These are phyloP conservation scores for Echeveria elegans DNA, from an alignment of 164 flowering plant genomes.

Conservation along the genomic window DNA sequence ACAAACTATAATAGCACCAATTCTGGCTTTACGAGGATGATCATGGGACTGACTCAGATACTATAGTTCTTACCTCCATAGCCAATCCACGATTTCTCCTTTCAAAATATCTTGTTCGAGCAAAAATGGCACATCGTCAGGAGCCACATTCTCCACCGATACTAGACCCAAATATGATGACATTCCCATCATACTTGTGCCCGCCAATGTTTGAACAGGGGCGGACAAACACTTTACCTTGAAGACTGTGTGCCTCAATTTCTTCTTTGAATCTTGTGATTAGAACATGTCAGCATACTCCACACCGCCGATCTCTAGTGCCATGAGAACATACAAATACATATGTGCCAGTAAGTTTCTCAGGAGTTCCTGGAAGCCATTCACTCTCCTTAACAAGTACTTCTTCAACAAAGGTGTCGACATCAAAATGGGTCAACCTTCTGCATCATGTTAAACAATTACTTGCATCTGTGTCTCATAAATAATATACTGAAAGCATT, in stretches of 20 bases:
- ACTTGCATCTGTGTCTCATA: slow-evolving; percentile 2
- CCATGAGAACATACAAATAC: slow-evolving; percentile 92
- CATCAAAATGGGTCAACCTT: slow-evolving; percentile 93
- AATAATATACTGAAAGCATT: background rate
- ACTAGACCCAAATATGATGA: slow-evolving; percentile 68
- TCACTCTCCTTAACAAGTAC: slow-evolving; percentile 86
- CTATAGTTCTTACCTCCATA: slow-evolving; percentile 59
- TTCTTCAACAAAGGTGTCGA: slow-evolving; percentile 95
- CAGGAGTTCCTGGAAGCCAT: slow-evolving; percentile 90
- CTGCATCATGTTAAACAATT: slow-evolving; percentile 33
- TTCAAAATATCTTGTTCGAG: slow-evolving; percentile 74
- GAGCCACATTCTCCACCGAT: slow-evolving; percentile 51
- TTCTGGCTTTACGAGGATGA: too few relatives aligned
- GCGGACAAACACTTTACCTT: slow-evolving; percentile 70
- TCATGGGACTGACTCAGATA: background rate
- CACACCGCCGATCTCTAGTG: slow-evolving; percentile 86
- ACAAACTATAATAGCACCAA: too few relatives aligned
- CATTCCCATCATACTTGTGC: slow-evolving; percentile 88
- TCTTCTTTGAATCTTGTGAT: slow-evolving; percentile 67
- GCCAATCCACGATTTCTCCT: slow-evolving; percentile 63
- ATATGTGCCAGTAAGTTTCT: slow-evolving; percentile 55
- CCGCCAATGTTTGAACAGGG: slow-evolving; percentile 97
- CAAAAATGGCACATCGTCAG: slow-evolving; percentile 72
- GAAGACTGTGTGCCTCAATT: slow-evolving; percentile 58
- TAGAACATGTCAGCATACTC: slow-evolving; percentile 80